Base-by-base conservation (phyloP, 2,329 filamentous ascomycete genomes). In the Penicillium sclerotigenum region DNA sequence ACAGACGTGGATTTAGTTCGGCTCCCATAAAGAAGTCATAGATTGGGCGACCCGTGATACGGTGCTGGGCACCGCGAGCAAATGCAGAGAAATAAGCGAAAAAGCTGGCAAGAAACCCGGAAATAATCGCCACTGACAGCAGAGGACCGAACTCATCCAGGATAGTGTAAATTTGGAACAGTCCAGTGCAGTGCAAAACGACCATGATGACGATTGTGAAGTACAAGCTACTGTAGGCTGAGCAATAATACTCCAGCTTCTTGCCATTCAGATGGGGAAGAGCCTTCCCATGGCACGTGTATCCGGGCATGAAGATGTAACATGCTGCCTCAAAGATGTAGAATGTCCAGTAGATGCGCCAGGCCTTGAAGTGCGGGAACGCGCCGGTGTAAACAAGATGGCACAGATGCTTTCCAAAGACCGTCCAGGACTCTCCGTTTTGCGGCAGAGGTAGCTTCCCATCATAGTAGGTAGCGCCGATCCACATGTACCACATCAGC, bases 401-500 rank as follows among this genome's bases (percentile, higher is more conserved):
- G 61, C 77, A 80, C 68, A 97, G 77, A 62, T 95, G 86, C 53
- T 78, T 75, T 46, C 82, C 80, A 71, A 97, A 97, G 3, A 91
- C 85, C 7, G 67, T 57, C 70, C 84, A 83, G 57, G 81, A 84
- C 77, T 96, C 82, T 36, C 82, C 87, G 14, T 81, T 67, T 1
- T 77, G 76, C 0, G 86, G 89, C 24, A 80, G 75, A 9, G 94
- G 94, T 24, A 94, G 79, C 59, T 88, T 85, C 60, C 93, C 93
- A 68, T 91, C 80, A 77, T 97, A 97, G 77, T 92, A 95, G 29
- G 87, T 91, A 13, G 93, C 89, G 37, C 94, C 94, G 71, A 96
- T 87, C 90, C 91, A 97, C 92, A 97, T 96, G 79, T 97, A 97
- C 83, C 90, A 97, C 93, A 97, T 97, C 64, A 97, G 81, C 26